Percentiles rank a stretch among this genome's conserved stretches.
These are phyloP conservation scores for Hypericum perforatum DNA, from an alignment of 345 rosid genomes.

Conservation along the genomic window DNA sequence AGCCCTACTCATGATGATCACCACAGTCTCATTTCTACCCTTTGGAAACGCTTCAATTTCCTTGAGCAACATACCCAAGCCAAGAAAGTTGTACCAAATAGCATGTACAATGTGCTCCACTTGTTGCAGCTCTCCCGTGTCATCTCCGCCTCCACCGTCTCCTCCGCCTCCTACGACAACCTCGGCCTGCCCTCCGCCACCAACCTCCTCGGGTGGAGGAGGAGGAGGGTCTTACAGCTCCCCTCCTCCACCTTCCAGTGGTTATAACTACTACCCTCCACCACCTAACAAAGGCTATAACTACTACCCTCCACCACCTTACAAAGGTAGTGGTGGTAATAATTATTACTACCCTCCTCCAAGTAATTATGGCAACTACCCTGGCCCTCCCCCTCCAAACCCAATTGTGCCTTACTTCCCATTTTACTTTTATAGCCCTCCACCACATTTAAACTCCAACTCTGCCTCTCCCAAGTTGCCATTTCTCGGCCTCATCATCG, in stretches of 20 bases:
- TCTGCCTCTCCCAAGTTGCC: neutral
- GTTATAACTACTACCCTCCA: conserved; percentile 2
- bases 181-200: conserved; percentile 56
- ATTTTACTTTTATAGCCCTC: conserved; percentile 62
- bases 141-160: conserved; percentile 14
- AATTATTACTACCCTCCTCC: conserved; percentile 50
- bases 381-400: conserved; percentile 79
- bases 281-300: conserved; percentile 22
- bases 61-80: no score
- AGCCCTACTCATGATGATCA: no score
- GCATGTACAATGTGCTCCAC: conserved; percentile 87
- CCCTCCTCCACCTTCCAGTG: conserved; percentile 52
- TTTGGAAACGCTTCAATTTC: neutral
- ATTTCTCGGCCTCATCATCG: conserved; percentile 9
- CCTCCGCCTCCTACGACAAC: conserved; percentile 37
- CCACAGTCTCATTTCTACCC: no score
- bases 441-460: conserved; percentile 30
- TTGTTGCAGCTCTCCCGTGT: conserved; percentile 27
- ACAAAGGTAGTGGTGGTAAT: conserved; percentile 24
- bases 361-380: conserved; percentile 26
- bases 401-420: conserved; percentile 98
- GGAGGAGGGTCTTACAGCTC: conserved; percentile 24
- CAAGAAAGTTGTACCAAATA: conserved; percentile 21
- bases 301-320: conserved; percentile 45
- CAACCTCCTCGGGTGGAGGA: conserved; percentile 29